A percentile compares a stretch with the other conserved stretches of the same genome.
Evolutionary conservation across 306 rosid genomes (phyloP).

Genomic region (Cyamopsis tetragonoloba): DNA sequence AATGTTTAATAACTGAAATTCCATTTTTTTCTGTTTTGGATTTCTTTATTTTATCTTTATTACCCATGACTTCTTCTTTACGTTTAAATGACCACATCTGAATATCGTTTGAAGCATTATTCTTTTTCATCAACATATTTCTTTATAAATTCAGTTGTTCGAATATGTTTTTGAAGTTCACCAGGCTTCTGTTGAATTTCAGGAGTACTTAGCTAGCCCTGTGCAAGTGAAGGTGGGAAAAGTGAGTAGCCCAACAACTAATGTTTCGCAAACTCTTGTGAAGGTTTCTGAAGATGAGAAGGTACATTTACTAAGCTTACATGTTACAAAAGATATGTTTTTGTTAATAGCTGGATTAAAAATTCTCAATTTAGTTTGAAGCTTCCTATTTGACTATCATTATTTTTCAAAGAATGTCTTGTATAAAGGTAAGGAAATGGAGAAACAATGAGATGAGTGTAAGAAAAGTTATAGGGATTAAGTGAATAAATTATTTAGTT

Average conservation of each 20-base stretch:
- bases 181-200: conserved; percentile 30
- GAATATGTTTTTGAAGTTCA: not conserved
- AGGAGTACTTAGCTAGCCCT: conserved; percentile 73
- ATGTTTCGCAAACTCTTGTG: conserved; percentile 72
- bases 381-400: not conserved
- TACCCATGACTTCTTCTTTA: not conserved
- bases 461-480: not conserved
- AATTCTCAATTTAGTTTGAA: not conserved
- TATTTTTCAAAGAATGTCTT: not conserved
- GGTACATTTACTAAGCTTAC: conserved; percentile 35
- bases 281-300: conserved; percentile 73
- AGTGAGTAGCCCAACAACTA: conserved; percentile 92
- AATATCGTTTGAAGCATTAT: not conserved
- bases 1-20: not conserved
- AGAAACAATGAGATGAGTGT: not conserved
- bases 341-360: not conserved
- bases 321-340: not conserved
- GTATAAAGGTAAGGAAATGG: not conserved
- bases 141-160: not conserved
- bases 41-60: not conserved
- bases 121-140: conserved; percentile 12
- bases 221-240: conserved; percentile 85
- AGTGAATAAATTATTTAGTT: not conserved
- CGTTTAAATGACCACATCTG: not conserved
- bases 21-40: not conserved